phyloP scores from a whole-genome alignment of 176 grass and related monocot species.

The Coix lacrymajobi region DNA sequence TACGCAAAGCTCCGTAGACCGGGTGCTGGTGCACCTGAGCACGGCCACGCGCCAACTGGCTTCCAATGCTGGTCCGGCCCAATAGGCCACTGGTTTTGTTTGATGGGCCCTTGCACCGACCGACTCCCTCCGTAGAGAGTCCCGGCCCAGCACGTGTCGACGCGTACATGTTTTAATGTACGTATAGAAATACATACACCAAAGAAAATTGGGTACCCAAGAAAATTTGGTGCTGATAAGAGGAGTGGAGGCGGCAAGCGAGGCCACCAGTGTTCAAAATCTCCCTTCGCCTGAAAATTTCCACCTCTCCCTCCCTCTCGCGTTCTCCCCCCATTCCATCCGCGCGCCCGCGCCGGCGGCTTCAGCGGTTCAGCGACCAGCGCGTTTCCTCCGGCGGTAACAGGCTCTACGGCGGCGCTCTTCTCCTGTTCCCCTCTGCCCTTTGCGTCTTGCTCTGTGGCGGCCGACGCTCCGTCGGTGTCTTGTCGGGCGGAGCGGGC shows the following conservation, averaged over 20 bases:
- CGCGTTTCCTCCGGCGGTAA: neutral
- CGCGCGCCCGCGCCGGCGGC: neutral
- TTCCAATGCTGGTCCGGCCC: neutral
- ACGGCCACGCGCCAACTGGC: neutral
- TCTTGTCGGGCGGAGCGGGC: neutral
- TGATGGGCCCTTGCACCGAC: neutral
- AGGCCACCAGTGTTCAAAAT: slow-evolving; percentile 25
- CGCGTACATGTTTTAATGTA: neutral
- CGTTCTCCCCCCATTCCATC: neutral
- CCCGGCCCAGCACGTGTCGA: neutral
- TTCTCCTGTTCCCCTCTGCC: neutral
- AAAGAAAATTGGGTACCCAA: neutral
- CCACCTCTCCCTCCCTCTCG: neutral
- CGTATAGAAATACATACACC: neutral
- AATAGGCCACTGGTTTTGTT: neutral
- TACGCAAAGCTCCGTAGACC: neutral
- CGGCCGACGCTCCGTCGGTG: neutral
- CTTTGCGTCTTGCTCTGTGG: neutral
- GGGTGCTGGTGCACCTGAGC: slow-evolving; percentile 3
- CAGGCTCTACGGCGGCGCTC: neutral
- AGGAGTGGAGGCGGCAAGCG: slow-evolving; percentile 31
- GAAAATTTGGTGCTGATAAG: neutral
- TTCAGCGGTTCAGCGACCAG: neutral
- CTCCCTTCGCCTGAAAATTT: neutral
- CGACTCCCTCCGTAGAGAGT: neutral